phyloP scores from a whole-genome alignment of 2,329 filamentous ascomycete species.

The Fusarium newnesense region DNA sequence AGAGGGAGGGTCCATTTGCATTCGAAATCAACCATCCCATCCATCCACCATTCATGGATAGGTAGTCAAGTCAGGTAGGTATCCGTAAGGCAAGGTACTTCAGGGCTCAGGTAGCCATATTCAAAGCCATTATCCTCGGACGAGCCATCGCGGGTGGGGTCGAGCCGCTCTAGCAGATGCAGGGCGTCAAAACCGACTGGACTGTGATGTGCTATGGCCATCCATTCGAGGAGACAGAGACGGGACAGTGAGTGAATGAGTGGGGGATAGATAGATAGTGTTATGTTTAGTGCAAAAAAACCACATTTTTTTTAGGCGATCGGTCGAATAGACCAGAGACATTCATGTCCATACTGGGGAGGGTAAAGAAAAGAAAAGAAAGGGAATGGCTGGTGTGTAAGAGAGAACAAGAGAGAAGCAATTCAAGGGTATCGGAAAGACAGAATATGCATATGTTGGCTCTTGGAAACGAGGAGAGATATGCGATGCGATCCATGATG shows the following conservation, averaged over 20 bases:
- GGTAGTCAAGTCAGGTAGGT: background rate
- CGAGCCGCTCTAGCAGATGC: conserved; percentile 33
- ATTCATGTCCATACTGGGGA: background rate
- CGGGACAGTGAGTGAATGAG: conserved; percentile 13
- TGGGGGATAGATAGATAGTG: conserved; percentile 33
- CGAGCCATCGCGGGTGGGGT: conserved; percentile 34
- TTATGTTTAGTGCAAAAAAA: conserved; percentile 37
- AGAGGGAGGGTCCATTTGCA: conserved; percentile 28
- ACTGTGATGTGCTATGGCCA: conserved; percentile 8
- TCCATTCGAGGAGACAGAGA: conserved; percentile 4
- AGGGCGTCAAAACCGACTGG: conserved; percentile 29
- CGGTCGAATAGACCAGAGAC: background rate
- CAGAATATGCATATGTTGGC: background rate
- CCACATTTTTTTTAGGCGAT: conserved; percentile 26
- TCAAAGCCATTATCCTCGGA: conserved; percentile 8
- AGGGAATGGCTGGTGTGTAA: background rate
- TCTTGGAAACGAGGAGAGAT: conserved; percentile 5
- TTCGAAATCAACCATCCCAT: conserved; percentile 12
- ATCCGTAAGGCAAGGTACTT: background rate
- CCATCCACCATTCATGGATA: conserved; percentile 14
- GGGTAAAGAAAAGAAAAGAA: background rate
- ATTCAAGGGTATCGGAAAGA: background rate
- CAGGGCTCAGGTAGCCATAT: conserved; percentile 1
- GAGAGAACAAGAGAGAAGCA: background rate
- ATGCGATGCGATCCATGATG: background rate